Percentiles rank a stretch among this genome's conserved stretches.
Conservation (phyloP, 2,329 filamentous ascomycete species). For the Aspergillus fumigatus region DNA sequence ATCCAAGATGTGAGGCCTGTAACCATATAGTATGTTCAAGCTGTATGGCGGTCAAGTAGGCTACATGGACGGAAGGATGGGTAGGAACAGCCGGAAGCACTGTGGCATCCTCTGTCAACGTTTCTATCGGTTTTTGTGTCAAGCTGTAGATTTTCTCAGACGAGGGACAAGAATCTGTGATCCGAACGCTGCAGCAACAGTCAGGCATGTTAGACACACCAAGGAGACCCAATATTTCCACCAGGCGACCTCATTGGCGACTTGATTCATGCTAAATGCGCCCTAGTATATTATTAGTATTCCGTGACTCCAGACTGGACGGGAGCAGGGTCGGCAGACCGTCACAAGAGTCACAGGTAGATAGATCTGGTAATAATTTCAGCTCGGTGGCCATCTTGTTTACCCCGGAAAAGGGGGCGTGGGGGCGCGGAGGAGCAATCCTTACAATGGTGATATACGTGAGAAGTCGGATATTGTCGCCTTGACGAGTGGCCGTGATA, state of each 20-base stretch:
- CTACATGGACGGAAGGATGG: too few species aligned
- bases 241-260: conserved; percentile 3
- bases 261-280: conserved; percentile 8
- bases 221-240: conserved; percentile 8
- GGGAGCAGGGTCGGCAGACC: not conserved
- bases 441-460: conserved; percentile 10
- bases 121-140: not conserved
- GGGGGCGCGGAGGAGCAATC: too few species aligned
- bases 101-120: not conserved
- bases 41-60: not conserved
- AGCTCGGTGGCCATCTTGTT: not conserved
- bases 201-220: conserved; percentile 2
- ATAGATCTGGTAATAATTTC: conserved; percentile 1
- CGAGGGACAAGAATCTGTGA: not conserved
- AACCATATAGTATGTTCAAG: not conserved
- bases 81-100: not conserved
- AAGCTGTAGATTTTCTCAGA: not conserved
- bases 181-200: conserved; percentile 1
- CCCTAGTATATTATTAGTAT: not conserved
- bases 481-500: conserved; percentile 10
- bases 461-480: conserved; percentile 11
- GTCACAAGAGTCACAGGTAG: conserved; percentile 8
- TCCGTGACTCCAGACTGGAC: not conserved
- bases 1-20: not conserved
- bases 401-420: too few species aligned